phyloP scores from a whole-genome alignment of 1,139 yeast species.

The Saccharomyces hybrid region DNA sequence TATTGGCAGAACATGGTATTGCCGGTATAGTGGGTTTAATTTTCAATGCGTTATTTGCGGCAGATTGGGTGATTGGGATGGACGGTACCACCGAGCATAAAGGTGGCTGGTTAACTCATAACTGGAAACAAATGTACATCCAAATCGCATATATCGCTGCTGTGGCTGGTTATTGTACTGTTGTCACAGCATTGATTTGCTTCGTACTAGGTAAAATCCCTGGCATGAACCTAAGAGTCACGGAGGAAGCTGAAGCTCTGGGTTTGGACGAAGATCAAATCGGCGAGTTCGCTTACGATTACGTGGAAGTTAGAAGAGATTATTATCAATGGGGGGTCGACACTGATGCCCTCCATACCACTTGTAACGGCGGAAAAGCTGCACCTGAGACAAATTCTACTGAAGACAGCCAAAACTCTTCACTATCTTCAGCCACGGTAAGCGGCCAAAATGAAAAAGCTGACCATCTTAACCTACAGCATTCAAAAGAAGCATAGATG shows the following conservation, averaged over 20 bases:
- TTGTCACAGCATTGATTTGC: constrained; percentile 71
- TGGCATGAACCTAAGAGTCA: constrained; percentile 69
- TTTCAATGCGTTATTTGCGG: constrained; percentile 86
- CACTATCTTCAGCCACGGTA: neutral
- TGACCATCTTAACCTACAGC: neutral
- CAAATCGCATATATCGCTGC: constrained; percentile 81
- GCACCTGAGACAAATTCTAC: neutral
- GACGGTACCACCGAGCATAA: constrained; percentile 73
- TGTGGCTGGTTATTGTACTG: constrained; percentile 65
- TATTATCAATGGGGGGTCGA: constrained; percentile 62
- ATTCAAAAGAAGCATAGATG: neutral
- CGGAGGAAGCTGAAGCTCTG: constrained; percentile 74
- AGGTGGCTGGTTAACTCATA: constrained; percentile 90
- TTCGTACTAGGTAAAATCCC: constrained; percentile 71
- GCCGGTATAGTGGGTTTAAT: constrained; percentile 87
- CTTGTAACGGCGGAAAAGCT: neutral
- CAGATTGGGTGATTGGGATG: constrained; percentile 80
- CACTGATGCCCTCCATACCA: constrained; percentile 14
- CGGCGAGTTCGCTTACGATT: constrained; percentile 97
- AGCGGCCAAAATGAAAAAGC: neutral
- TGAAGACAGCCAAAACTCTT: neutral
- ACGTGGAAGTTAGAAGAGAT: constrained; percentile 92
- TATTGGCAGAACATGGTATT: constrained; percentile 94
- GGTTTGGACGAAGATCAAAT: constrained; percentile 97
- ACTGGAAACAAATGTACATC: constrained; percentile 83